Evolutionary conservation across 2,329 filamentous ascomycete genomes (phyloP).

Genomic region (Clonostachys rhizophaga): DNA sequence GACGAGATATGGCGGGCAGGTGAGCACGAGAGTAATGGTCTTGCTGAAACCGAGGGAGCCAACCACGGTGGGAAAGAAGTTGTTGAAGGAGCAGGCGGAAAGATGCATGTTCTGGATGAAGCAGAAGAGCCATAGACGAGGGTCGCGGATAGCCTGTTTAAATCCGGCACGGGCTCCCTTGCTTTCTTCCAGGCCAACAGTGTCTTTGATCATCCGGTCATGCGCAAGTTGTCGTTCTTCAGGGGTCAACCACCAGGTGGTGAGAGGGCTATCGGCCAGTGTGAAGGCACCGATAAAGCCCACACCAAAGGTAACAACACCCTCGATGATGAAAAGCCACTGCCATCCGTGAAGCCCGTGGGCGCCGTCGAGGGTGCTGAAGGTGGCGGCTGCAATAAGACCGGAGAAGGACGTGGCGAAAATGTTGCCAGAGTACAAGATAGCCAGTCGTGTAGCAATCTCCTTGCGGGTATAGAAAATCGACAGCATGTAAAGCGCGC

Average conservation of each 20-base stretch:
- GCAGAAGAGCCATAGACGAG: constrained; percentile 17
- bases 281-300: constrained; percentile 23
- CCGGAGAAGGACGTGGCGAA: constrained; percentile 63
- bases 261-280: constrained; percentile 27
- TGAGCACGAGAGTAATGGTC: constrained; percentile 36
- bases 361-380: constrained; percentile 24
- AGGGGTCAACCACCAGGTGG: constrained; percentile 23
- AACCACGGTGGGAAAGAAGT: constrained; percentile 9
- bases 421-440: constrained; percentile 53
- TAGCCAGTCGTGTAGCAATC: constrained; percentile 52
- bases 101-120: constrained; percentile 20
- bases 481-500: constrained; percentile 18
- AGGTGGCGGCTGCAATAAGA: constrained; percentile 53
- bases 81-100: constrained; percentile 15
- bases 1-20: constrained; percentile 22
- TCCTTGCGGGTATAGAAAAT: constrained; percentile 59
- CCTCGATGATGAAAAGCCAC: constrained; percentile 60
- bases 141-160: constrained; percentile 15
- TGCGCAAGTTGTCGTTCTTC: constrained; percentile 34
- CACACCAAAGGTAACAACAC: constrained; percentile 15
- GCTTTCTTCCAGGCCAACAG: constrained; percentile 20
- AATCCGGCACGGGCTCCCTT: constrained; percentile 22
- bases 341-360: constrained; percentile 54
- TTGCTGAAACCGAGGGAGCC: constrained; percentile 29
- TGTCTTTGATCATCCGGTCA: constrained; percentile 25